Base-by-base conservation (phyloP, 2,329 filamentous ascomycete genomes). In the Cladophialophora immunda region DNA sequence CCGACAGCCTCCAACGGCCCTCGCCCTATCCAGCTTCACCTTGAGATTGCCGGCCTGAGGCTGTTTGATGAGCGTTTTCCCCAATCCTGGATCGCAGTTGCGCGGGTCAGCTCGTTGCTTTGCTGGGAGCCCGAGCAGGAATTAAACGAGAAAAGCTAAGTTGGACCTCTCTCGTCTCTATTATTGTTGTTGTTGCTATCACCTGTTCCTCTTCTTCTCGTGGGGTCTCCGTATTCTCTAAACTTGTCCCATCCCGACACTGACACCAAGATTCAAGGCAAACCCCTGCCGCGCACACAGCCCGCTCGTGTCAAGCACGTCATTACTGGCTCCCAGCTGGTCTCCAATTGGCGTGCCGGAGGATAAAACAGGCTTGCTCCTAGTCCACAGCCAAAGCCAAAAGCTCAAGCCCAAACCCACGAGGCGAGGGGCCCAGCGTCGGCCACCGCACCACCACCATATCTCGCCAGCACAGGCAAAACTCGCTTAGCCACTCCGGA, bases 361-460 rank as follows among this genome's bases (percentile, higher is more conserved):
- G 68, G 67, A 69, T 69, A 67, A 67, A 69, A 69, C 64, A 67
- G 62, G 64, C 62, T 60, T 63, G n/a, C n/a, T 50, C 45, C 45
- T 50, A 25, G 50, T 13, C 52, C 11, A 62, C 32, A 38, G 38
- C 56, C 27, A 59, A 52, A 38, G 34, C 29, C n/a, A 36, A 59
- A 30, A 25, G 11, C n/a, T 34, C 34, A 7, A 55, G 27, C 60
- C 45, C 45, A 50, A 22, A 13, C 19, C 22, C 45, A 50, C 45
- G 45, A 50, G 19, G 45, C 45, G 45, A 50, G 45, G 45, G 45
- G 17, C 3, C 17, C n/a, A 45, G 15, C 34, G 11, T 15, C 2
- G 34, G 34, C 34, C 34, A 38, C 34, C 15, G 3, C 34, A 38
- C 9, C 34, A 38, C 34, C 34, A 38, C 34, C 11, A 38, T 38